Base-by-base conservation (phyloP, 2,329 filamentous ascomycete genomes). In the Teratosphaeria zuluensis region DNA sequence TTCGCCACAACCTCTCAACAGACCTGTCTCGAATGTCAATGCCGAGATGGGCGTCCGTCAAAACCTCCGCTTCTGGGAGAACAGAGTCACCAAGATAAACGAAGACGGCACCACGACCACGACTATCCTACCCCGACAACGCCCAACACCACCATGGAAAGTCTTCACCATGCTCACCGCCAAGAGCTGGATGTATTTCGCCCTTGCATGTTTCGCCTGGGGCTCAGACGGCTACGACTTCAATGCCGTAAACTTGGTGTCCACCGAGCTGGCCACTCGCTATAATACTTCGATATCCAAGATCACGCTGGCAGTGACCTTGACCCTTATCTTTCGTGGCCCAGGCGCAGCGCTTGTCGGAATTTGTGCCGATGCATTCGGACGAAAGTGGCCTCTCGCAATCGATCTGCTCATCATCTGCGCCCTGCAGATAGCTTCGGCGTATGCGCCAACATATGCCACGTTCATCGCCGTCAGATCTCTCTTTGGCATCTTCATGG, bases 401-500 rank as follows among this genome's bases (percentile, higher is more conserved):
- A 66, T 84, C 66, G 92, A 92, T 77, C 88, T 92, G 84, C 77
- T 91, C 59, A 75, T 90, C 28, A 78, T 89, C 3, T 85, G 85
- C 42, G 70, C 85, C 5, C 78, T 92, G 9, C 87, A 92, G 71
- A 82, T 91, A 59, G 88, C 84, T 28, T 94, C 90, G 19, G 90
- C 90, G 65, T 94, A 90, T 74, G 82, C 84, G 69, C 67, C 71
- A 0, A 91, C 86, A 0, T 94, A 90, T 70, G 72, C 80, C 57
- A 82, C 89, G 66, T 92, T 92, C 71, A 75, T 91, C n/a, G 87
- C 83, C 8, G 87, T 90, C 1, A 80, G 88, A 55, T 83, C 83
- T 61, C 74, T 90, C 12, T 91, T 90, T 66, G 88, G 88, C 21
- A 76, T 91, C 12, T 89, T 89, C 73, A 91, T 91, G 88, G 88